phyloP scores from a whole-genome alignment of 306 rosid genomes.

The Elaeagnus macrophylla region DNA sequence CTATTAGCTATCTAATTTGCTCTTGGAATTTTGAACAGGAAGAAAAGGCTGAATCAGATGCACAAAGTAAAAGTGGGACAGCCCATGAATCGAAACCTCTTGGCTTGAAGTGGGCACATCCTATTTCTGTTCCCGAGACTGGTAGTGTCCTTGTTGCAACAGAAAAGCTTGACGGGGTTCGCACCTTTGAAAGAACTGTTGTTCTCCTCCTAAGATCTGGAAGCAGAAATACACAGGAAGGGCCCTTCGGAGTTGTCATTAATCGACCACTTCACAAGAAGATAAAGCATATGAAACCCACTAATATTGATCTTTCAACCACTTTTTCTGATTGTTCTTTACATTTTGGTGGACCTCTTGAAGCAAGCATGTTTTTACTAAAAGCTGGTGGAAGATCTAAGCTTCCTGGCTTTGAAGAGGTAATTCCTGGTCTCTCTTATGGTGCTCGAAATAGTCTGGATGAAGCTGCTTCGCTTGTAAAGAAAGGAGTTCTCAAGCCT shows the following conservation, averaged over 20 bases:
- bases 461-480: conserved; percentile 74
- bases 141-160: conserved; percentile 96
- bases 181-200: conserved; percentile 83
- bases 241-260: conserved; percentile 87
- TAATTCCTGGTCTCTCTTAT: conserved; percentile 79
- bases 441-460: conserved; percentile 88
- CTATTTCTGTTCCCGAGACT: conserved; percentile 83
- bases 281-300: conserved; percentile 80
- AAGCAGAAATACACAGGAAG: conserved; percentile 78
- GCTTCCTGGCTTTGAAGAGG: conserved; percentile 75
- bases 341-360: conserved; percentile 94
- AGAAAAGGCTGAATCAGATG: conserved; percentile 25
- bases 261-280: conserved; percentile 87
- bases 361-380: conserved; percentile 86
- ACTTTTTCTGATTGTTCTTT: conserved; percentile 80
- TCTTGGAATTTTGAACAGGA: conserved; percentile 42
- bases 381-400: conserved; percentile 56
- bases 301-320: conserved; percentile 72
- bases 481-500: conserved; percentile 76
- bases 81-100: conserved; percentile 44
- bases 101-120: conserved; percentile 89
- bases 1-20: conserved; percentile 9
- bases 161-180: conserved; percentile 87
- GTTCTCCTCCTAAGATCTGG: conserved; percentile 92
- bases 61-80: conserved; percentile 33